These are phyloP conservation scores for Candida orba DNA, from an alignment of 805 yeast species.

Conservation along the genomic window DNA sequence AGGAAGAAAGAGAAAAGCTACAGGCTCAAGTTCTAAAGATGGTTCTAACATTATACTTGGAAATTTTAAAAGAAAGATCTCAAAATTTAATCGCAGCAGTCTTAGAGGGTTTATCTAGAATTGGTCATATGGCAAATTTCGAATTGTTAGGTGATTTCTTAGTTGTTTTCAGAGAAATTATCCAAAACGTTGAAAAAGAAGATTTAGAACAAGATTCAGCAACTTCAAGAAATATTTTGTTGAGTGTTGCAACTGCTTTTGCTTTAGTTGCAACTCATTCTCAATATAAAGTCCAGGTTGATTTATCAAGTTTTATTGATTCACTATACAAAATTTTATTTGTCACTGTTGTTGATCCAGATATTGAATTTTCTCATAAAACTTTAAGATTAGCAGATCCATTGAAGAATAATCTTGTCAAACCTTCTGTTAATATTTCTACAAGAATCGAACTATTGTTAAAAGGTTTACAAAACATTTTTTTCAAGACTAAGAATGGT, in stretches of 20 bases:
- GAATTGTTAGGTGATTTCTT: conserved; percentile 90
- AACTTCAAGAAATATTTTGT: conserved; percentile 57
- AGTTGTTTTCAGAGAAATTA: conserved; percentile 80
- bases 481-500: conserved; percentile 68
- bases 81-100: conserved; percentile 75
- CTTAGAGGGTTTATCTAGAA: conserved; percentile 83
- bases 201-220: conserved; percentile 34
- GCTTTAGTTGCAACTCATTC: conserved; percentile 73
- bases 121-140: conserved; percentile 87
- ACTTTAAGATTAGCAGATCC: conserved; percentile 80
- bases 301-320: conserved; percentile 72
- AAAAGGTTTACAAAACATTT: conserved; percentile 70
- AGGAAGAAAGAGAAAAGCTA: conserved; percentile 75
- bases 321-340: conserved; percentile 65
- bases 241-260: conserved; percentile 87
- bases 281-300: conserved; percentile 67
- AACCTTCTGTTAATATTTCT: conserved; percentile 76
- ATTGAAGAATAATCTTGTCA: conserved; percentile 36
- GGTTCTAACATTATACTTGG: conserved; percentile 67
- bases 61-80: conserved; percentile 58
- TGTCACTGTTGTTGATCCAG: conserved; percentile 68
- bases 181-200: conserved; percentile 41
- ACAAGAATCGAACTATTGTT: conserved; percentile 83
- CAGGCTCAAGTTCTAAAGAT: conserved; percentile 80
- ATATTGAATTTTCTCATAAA: conserved; percentile 79